Evolutionary conservation across 768 basidiomycete species (phyloP).

Genomic region (Pleurotus djamor): DNA sequence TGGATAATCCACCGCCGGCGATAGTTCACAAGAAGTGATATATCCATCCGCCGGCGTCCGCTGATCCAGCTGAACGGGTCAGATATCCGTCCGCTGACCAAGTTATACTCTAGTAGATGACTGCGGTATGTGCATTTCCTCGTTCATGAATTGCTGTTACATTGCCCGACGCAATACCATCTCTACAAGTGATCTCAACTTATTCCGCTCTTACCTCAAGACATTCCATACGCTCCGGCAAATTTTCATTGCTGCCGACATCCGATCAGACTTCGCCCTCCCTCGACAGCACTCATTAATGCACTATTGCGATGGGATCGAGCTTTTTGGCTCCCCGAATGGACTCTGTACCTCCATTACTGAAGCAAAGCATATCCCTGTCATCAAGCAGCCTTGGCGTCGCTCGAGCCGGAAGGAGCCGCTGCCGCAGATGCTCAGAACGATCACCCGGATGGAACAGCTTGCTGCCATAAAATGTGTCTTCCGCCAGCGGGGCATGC

Average conservation of each 20-base stretch:
- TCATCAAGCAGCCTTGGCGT: conserved; percentile 32
- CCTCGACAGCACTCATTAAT: conserved; percentile 23
- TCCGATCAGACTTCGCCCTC: conserved; percentile 17
- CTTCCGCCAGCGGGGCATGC: neutral
- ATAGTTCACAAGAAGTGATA: no score
- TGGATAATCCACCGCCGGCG: no score
- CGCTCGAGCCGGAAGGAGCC: conserved; percentile 25
- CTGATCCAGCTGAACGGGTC: no score
- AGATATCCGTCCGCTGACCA: no score
- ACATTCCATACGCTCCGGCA: no score
- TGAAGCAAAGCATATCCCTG: conserved; percentile 28
- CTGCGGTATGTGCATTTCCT: no score
- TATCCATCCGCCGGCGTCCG: no score
- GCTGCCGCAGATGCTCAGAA: conserved; percentile 32
- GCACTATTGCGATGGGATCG: conserved; percentile 14
- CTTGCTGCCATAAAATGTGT: conserved; percentile 11
- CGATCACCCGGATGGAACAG: conserved; percentile 26
- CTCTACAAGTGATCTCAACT: no score
- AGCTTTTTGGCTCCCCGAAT: conserved; percentile 21
- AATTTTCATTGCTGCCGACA: conserved; percentile 21
- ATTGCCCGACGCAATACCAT: no score
- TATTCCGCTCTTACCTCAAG: no score
- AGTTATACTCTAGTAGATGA: no score
- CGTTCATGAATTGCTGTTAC: no score
- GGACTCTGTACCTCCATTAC: conserved; percentile 30